These are phyloP conservation scores for Aspergillus sp. DNA, from an alignment of 2,329 filamentous ascomycete genomes.

Conservation along the genomic window DNA sequence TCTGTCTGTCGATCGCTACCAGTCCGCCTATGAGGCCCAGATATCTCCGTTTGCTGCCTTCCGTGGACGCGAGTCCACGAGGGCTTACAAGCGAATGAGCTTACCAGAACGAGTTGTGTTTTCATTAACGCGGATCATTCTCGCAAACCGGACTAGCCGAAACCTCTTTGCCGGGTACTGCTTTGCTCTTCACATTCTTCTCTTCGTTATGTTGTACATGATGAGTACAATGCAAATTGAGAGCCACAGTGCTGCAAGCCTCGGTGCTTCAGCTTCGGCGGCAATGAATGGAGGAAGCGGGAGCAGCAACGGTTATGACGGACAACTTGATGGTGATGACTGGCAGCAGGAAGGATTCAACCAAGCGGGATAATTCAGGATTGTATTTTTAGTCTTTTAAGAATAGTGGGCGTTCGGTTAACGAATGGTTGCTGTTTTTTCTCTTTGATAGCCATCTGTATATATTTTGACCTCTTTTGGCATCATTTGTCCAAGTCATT, in stretches of 20 bases:
- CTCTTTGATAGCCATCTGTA: not conserved
- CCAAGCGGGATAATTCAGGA: slow-evolving; percentile 19
- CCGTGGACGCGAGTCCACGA: slow-evolving; percentile 83
- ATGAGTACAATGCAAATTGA: slow-evolving; percentile 69
- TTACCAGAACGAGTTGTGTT: slow-evolving; percentile 87
- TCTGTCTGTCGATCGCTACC: slow-evolving; percentile 77
- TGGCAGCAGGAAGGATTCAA: slow-evolving; percentile 66
- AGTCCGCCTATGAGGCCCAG: slow-evolving; percentile 89
- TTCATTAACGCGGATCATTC: slow-evolving; percentile 83
- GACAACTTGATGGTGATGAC: slow-evolving; percentile 48
- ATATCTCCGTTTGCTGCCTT: slow-evolving; percentile 96
- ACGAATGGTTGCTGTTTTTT: not conserved
- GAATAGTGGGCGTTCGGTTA: not conserved
- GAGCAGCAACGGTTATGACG: slow-evolving; percentile 25
- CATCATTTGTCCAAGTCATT: not conserved
- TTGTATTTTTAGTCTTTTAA: slow-evolving; percentile 6
- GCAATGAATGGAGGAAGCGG: slow-evolving; percentile 31
- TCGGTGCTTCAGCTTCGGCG: slow-evolving; percentile 41
- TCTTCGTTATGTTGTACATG: slow-evolving; percentile 86
- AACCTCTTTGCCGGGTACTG: slow-evolving; percentile 95
- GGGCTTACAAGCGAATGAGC: slow-evolving; percentile 91
- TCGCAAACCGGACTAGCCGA: slow-evolving; percentile 84
- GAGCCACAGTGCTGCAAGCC: slow-evolving; percentile 58
- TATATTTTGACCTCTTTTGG: not conserved
- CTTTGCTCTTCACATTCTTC: slow-evolving; percentile 79